Evolutionary conservation across 2,329 filamentous ascomycete species (phyloP).

Genomic region (Xenoacremonium recifei): DNA sequence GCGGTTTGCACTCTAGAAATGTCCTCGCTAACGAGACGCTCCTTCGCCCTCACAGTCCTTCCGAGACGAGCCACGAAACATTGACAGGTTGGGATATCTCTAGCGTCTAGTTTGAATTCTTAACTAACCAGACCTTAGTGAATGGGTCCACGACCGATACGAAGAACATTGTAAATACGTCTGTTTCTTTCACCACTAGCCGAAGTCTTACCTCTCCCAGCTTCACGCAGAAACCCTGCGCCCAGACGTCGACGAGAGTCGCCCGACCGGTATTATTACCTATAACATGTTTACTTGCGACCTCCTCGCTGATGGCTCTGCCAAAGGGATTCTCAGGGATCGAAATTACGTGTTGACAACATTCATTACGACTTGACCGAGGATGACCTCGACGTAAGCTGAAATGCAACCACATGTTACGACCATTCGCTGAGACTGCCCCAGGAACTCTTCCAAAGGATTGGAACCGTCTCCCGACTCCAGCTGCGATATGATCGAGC

Average conservation of each 20-base stretch:
- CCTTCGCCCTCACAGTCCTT: constrained; percentile 52
- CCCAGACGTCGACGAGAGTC: constrained; percentile 43
- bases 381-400: constrained; percentile 71
- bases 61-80: constrained; percentile 62
- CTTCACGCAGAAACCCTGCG: constrained; percentile 40
- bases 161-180: constrained; percentile 64
- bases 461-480: constrained; percentile 69
- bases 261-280: constrained; percentile 35
- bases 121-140: constrained; percentile 46
- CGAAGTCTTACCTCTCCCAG: constrained; percentile 27
- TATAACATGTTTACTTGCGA: not conserved
- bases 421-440: constrained; percentile 23
- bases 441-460: constrained; percentile 77
- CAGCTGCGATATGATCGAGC: constrained; percentile 81
- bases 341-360: constrained; percentile 82
- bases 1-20: constrained; percentile 34
- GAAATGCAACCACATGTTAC: not conserved
- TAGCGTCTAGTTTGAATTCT: too few relatives aligned
- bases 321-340: constrained; percentile 52
- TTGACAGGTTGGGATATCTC: constrained; percentile 61
- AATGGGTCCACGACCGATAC: constrained; percentile 93
- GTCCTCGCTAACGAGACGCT: constrained; percentile 36
- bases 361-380: constrained; percentile 89
- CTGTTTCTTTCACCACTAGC: constrained; percentile 4
- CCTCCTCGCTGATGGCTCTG: constrained; percentile 12